Base-by-base conservation (phyloP, 495 filamentous ascomycete genomes). In the Lasiosphaeris hirsuta region DNA sequence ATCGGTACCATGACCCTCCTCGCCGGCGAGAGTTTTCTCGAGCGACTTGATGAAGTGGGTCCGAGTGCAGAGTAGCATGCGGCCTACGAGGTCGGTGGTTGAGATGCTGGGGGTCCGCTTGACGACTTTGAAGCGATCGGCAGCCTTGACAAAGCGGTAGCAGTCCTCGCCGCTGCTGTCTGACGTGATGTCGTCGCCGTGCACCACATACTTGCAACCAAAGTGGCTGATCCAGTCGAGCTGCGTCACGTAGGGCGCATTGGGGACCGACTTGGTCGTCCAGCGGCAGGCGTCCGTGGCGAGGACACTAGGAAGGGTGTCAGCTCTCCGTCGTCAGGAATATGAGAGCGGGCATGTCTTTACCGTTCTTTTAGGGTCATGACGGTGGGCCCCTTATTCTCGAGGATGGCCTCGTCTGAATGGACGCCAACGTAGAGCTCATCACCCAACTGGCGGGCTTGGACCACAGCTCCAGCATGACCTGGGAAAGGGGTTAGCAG, bases 151-250 rank as follows among this genome's bases (percentile, higher is more conserved):
- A 68, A 88, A 96, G 59, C 95, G 86, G 72, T 99, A 99, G 74
- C 95, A 97, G 73, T 99, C 94, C 66, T 96, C 84, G 8, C 94
- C 94, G 56, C 81, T 82, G 66, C 85, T 86, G 66, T 99, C 94
- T 0, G 90, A 96, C 2, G 94, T 97, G 57, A 97, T 94, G 69
- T 99, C 94, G 65, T 99, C 95, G 30, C 94, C 94, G 70, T 99
- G 94, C 6, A 96, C 92, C 2, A 99, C 94, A 69, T 90, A 97
- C 61, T 84, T 79, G 76, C 94, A 97, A 37, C 93, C 92, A 61
- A 92, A 96, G 67, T 93, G 90, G 47, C 87, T 89, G 58, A 99
- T 95, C 90, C 92, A 97, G 14, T 87, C 84, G 35, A 97, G 80
- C 50, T 85, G 86, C 33, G 94, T 99, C 42, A 99, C 95, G 74